A percentile compares a stretch with the other conserved stretches of the same genome.
These are phyloP conservation scores for Carex cristatella DNA, from an alignment of 176 grass and related monocot genomes.

Conservation along the genomic window DNA sequence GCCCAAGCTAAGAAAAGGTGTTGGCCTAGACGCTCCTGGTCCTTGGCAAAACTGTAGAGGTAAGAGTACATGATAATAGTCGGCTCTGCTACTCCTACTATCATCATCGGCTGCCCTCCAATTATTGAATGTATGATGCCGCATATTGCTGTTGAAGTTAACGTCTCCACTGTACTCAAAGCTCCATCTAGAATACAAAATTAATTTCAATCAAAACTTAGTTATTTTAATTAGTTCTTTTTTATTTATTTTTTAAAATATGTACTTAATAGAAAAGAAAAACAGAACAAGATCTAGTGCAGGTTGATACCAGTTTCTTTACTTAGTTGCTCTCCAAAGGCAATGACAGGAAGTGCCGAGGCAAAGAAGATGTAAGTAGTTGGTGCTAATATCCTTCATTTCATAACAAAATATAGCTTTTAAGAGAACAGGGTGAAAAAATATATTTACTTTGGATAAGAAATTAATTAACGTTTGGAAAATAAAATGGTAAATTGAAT, in stretches of 20 bases:
- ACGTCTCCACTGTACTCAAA: constrained; percentile 70
- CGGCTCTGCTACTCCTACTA: constrained; percentile 92
- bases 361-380: constrained; percentile 94
- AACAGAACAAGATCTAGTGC: background rate
- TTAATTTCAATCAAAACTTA: background rate
- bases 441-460: background rate
- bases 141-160: constrained; percentile 86
- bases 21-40: constrained; percentile 37
- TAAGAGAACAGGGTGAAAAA: background rate
- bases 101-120: constrained; percentile 81
- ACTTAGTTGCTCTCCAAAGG: constrained; percentile 82
- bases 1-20: constrained; percentile 84
- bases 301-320: constrained; percentile 43
- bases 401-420: constrained; percentile 8
- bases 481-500: background rate
- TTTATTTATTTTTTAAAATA: background rate
- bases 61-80: constrained; percentile 97
- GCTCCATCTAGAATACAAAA: constrained; percentile 44
- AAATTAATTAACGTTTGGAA: background rate
- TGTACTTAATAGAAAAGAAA: background rate
- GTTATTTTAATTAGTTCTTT: background rate
- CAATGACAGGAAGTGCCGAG: constrained; percentile 82
- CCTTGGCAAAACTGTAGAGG: constrained; percentile 73
- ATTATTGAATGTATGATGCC: constrained; percentile 81
- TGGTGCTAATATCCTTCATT: constrained; percentile 84